Base-by-base conservation (phyloP, 352 stramenopile species). In the Globisporangium alternatum region DNA sequence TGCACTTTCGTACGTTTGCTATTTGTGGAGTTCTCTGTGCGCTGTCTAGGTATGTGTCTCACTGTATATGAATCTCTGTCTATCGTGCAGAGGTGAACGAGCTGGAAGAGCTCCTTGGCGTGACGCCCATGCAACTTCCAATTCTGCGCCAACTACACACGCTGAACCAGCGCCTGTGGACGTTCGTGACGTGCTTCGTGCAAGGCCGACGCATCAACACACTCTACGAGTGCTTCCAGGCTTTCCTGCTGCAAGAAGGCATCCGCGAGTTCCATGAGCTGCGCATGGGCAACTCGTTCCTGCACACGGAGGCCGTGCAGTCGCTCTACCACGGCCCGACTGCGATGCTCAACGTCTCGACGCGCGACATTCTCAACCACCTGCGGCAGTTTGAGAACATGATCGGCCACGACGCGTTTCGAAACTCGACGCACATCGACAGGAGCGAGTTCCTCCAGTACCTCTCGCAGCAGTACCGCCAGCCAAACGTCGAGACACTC, bases 251-350 rank as follows among this genome's bases (percentile, higher is more conserved):
- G 44, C 78, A 91, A 41, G 85, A 93, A 73, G 78, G 79, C 45
- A 73, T 93, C 22, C 70, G 62, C 6, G 72, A 78, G 33, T 92
- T 93, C 56, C 51, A 71, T 15, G 80, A 91, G 15, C 72, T 95
- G 15, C 86, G 81, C 53, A 68, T 96, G 1, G 87, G 87, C 52
- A 96, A 90, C 56, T 91, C 82, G 13, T 96, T 96, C 62, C 25
- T 90, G 33, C 78, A 86, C 48, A 83, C 83, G 1, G 83, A 93
- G 57, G 83, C 87, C n/a, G 85, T 94, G 57, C 85, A 94, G 66
- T 62, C 78, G 37, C 58, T 92, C 19, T 91, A 93, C 56, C 73
- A 78, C 19, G 67, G 67, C 1, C 75, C 85, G 0, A 60, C 69
- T 1, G 52, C 62, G 28, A 72, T 96, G 48, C 66, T 86, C 44